phyloP scores from a whole-genome alignment of 2,329 filamentous ascomycete species.

The Cladorrhinum sp. region DNA sequence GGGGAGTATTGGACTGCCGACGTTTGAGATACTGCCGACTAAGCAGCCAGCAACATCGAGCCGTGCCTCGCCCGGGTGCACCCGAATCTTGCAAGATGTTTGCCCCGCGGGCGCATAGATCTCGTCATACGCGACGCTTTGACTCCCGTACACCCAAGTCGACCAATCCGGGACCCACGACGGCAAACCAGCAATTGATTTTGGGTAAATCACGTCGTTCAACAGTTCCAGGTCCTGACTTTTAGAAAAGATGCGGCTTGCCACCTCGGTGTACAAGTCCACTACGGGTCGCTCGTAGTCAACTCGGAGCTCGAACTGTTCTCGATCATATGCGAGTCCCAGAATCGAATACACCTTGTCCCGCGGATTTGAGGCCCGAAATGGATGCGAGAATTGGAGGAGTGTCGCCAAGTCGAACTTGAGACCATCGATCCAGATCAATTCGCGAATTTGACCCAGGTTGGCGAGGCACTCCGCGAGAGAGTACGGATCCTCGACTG shows the following conservation, averaged over 20 bases:
- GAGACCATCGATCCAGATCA: neutral
- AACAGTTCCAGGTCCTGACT: neutral
- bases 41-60: conserved; percentile 8
- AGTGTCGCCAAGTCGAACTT: neutral
- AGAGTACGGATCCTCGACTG: neutral
- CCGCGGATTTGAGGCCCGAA: conserved; percentile 7
- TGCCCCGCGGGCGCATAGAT: neutral
- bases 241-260: neutral
- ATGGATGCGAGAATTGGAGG: conserved; percentile 5
- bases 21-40: neutral
- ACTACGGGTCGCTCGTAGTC: conserved; percentile 1
- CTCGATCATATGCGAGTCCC: neutral
- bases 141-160: conserved; percentile 5
- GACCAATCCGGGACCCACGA: conserved; percentile 17
- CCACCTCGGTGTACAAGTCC: conserved; percentile 4
- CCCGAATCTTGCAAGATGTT: neutral
- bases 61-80: neutral
- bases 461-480: conserved; percentile 1
- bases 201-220: neutral
- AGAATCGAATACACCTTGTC: conserved; percentile 15
- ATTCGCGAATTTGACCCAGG: neutral
- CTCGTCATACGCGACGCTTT: neutral
- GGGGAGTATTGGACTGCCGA: neutral
- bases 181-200: neutral
- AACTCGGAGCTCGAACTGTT: neutral